Percentiles rank a stretch among this genome's conserved stretches.
phyloP scores from a whole-genome alignment of 345 rosid genomes.

The Melaleuca alternifolia region DNA sequence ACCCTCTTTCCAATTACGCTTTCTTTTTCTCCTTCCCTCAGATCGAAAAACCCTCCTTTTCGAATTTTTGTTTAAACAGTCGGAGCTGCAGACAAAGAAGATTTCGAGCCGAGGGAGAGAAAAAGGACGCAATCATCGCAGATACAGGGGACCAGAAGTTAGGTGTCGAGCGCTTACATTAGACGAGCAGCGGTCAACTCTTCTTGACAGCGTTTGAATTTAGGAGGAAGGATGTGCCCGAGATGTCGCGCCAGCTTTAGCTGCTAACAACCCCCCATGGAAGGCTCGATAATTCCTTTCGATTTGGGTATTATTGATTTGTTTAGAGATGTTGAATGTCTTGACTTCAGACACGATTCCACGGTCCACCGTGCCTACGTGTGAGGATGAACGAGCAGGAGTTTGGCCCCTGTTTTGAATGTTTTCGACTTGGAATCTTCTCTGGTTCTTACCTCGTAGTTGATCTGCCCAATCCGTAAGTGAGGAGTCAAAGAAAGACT shows the following conservation, averaged over 20 bases:
- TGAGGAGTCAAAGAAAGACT: neutral
- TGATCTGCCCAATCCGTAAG: neutral
- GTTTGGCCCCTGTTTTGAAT: neutral
- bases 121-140: neutral
- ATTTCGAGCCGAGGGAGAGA: neutral
- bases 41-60: neutral
- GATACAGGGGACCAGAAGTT: neutral
- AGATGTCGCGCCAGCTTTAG: neutral
- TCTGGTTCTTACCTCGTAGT: neutral
- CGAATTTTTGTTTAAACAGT: neutral
- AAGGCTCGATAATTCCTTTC: neutral
- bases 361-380: neutral
- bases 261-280: neutral
- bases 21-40: rapidly evolving
- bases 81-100: neutral
- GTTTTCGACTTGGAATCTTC: neutral
- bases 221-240: neutral
- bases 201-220: neutral
- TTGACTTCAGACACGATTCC: neutral
- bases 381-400: neutral
- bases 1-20: neutral
- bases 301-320: neutral
- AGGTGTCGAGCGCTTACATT: neutral
- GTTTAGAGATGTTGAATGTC: neutral
- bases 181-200: neutral